Evolutionary conservation across 108 stramenopile genomes (phyloP), one percentile per base, ranked within the genome.

Genomic region (Chaetoceros muelleri): DNA sequence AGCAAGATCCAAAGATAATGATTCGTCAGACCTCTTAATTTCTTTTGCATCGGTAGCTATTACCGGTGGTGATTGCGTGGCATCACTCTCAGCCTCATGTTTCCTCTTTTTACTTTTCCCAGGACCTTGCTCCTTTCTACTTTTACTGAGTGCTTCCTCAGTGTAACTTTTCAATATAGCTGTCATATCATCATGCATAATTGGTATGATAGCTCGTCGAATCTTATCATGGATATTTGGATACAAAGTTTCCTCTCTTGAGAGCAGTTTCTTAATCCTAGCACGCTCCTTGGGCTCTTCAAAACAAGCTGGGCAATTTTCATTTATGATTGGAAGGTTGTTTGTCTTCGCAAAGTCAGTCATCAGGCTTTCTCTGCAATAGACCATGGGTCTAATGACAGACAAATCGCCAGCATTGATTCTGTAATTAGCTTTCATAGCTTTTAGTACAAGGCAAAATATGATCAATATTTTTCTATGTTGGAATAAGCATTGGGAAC

Each of bases 301-400:
- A 63, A 99, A 99, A 70, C 98, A 99, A 13, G 98, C 98, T 19
- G 98, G 98, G 58, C 98, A 99, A 66, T 99, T 99, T 58, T 99
- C 98, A 64, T 98, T 97, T 29, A 99, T 96, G n/a, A 99, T 75
- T 2, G 96, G 96, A 2, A 98, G 71, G 26, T 84, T 80, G 23
- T 81, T 79, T 40, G 73, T 62, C 47, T 72, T 83, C 5, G 94
- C 88, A 75, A 98, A 99, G 44, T 88, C 95, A 29, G 89, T 87
- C 80, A 80, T 93, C 26, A 88, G 64, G 53, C 78, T 80, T 70
- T 99, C 98, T 3, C 98, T 86, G 24, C 84, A 82, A 75, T 96
- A 97, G 16, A 84, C 91, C 28, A 99, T 64, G 1, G 98, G 98
- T 0, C 98, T 91, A 50, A 98, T 98, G 0, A 99, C 94, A n/a